These are phyloP conservation scores for Tolypocladium endophyticum DNA, from an alignment of 2,329 filamentous ascomycete genomes.

Conservation along the genomic window DNA sequence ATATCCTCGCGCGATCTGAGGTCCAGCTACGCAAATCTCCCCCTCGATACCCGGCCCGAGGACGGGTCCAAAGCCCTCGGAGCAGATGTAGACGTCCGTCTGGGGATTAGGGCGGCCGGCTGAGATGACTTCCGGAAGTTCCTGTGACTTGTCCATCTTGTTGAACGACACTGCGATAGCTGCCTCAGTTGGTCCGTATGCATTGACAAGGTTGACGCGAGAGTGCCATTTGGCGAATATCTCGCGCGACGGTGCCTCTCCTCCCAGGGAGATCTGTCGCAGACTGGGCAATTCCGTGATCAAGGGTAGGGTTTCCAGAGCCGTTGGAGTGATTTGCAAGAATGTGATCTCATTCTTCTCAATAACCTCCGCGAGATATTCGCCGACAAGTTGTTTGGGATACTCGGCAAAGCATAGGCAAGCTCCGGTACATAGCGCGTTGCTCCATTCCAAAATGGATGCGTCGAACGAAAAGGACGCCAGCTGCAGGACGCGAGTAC, in stretches of 20 bases:
- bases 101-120: neutral
- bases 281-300: neutral
- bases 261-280: constrained; percentile 1
- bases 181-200: constrained; percentile 1
- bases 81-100: neutral
- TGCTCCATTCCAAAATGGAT: constrained; percentile 4
- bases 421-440: constrained; percentile 1
- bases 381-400: constrained; percentile 1
- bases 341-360: constrained; percentile 1
- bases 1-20: constrained; percentile 4
- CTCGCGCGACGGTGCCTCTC: constrained; percentile 3
- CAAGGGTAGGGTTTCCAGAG: constrained; percentile 1
- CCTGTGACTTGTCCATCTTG: constrained; percentile 1
- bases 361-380: constrained; percentile 4
- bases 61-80: neutral
- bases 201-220: constrained; percentile 3
- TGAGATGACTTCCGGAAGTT: constrained; percentile 1
- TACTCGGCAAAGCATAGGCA: constrained; percentile 3
- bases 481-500: constrained; percentile 1
- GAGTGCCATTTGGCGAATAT: constrained; percentile 4
- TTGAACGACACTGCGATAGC: constrained; percentile 4
- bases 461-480: constrained; percentile 5
- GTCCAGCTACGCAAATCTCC: constrained; percentile 5
- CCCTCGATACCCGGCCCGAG: neutral
- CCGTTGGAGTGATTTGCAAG: constrained; percentile 3